Evolutionary conservation across 2,329 filamentous ascomycete genomes (phyloP).

Genomic region (Fusarium clavum): DNA sequence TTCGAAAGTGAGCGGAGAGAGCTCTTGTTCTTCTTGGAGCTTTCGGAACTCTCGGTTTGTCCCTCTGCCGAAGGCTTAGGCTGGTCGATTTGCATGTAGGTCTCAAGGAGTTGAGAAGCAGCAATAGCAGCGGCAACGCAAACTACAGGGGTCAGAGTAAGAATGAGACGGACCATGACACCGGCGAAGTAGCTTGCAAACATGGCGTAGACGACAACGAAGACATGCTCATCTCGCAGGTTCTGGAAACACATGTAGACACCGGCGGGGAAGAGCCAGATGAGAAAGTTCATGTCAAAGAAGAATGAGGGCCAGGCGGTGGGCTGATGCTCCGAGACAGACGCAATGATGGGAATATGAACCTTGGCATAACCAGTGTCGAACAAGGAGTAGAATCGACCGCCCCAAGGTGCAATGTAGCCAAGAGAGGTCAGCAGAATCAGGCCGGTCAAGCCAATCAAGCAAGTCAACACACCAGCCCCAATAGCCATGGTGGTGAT

Average conservation of each 20-base stretch:
- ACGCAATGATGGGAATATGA: slow-evolving; percentile 98
- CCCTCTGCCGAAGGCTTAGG: slow-evolving; percentile 64
- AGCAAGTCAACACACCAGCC: slow-evolving; percentile 79
- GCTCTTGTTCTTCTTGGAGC: slow-evolving; percentile 65
- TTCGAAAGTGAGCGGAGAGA: slow-evolving; percentile 77
- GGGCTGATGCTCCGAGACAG: slow-evolving; percentile 99
- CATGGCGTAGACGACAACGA: slow-evolving; percentile 96
- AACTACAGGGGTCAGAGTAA: slow-evolving; percentile 95
- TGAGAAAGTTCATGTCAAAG: slow-evolving; percentile 97
- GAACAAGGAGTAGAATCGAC: slow-evolving; percentile 99
- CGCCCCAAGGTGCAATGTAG: slow-evolving; percentile 96
- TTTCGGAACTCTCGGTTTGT: slow-evolving; percentile 57
- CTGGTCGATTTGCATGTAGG: slow-evolving; percentile 76
- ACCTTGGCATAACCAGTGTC: slow-evolving; percentile 99
- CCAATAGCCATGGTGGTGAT: slow-evolving; percentile 90
- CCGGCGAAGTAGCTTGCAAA: slow-evolving; percentile 98
- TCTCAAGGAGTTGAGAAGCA: slow-evolving; percentile 87
- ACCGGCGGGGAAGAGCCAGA: slow-evolving; percentile 98
- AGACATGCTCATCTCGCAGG: slow-evolving; percentile 95
- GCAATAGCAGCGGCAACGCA: slow-evolving; percentile 94
- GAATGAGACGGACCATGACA: slow-evolving; percentile 99
- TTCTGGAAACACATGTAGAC: slow-evolving; percentile 98
- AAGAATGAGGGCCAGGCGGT: slow-evolving; percentile 99
- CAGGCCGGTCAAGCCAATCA: slow-evolving; percentile 78
- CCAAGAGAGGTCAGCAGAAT: slow-evolving; percentile 88